Base-by-base conservation (phyloP, 169 alveolate genomes). In the Eimeria praecox region DNA sequence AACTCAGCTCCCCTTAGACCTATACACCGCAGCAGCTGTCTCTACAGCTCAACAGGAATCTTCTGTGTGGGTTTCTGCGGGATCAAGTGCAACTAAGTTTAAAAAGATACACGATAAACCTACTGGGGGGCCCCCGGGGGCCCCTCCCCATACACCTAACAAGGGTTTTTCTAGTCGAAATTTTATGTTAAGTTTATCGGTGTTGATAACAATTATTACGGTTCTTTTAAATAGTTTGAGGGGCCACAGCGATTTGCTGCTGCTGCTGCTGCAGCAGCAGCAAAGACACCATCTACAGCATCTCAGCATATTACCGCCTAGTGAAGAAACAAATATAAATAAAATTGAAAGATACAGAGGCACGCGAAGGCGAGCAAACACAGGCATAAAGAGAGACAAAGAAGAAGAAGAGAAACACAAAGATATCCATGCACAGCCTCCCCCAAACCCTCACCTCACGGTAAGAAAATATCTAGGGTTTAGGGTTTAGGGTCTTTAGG, bases 211-310 rank as follows among this genome's bases (percentile, higher is more conserved):
- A 30, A 35, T 71, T 4, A 40, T 71, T 20, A 40, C 83, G 1
- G 52, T 40, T 71, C 83, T 71, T 71, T 38, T 71, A 2, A 71
- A 71, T 71, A 52, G 33, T 33, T 20, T 33, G 52, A 71, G 52
- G 52, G 20, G 33, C 83, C 44, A 20, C 83, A 71, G 83, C 33
- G 83, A 71, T 10, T 14, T 33, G 83, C 83, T 71, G 83, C 83
- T 71, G 83, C 52, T 35, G 52, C 83, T 35, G 83, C 83, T 35
- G 52, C 83, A 71, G 83, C 83, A 35, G 52, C 83, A 71, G 83
- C 83, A 35, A 40, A 49, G 33, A 52, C 83, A 6, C 54, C 52
- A 20, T 12, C 83, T 35, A 52, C 54, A 71, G 83, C 35, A 30
- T 12, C 30, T n/a, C 52, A 71, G 54, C 52, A 10, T 40, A 49